Conservation (phyloP, 306 rosid genomes). For the Notholithocarpus densiflorus region DNA sequence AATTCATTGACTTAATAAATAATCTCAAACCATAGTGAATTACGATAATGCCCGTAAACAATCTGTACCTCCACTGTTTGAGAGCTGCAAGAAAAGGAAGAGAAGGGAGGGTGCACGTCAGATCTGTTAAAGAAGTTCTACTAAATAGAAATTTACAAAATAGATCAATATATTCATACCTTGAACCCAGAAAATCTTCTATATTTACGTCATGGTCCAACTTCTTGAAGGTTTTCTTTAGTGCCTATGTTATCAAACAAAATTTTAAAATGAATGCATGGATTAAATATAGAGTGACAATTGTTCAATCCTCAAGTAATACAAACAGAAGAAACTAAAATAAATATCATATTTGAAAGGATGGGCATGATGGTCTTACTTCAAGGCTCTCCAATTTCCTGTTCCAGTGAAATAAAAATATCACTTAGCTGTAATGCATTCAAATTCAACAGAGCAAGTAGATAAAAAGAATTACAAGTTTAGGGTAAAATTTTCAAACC, state of each 20-base stretch:
- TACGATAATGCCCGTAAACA: conserved; percentile 10
- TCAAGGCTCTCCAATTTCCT: conserved; percentile 87
- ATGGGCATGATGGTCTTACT: conserved; percentile 42
- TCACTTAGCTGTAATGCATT: conserved; percentile 19
- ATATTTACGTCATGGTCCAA: conserved; percentile 73
- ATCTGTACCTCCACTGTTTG: conserved; percentile 57
- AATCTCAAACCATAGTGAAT: conserved; percentile 21
- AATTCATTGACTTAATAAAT: conserved; percentile 17
- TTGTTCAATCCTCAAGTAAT: background rate
- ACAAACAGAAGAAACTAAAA: conserved; percentile 7
- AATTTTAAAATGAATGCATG: conserved; percentile 18
- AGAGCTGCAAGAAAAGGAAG: conserved; percentile 48
- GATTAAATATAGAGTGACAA: background rate
- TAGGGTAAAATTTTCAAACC: conserved; percentile 34
- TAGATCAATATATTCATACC: conserved; percentile 31
- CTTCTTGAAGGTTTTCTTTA: conserved; percentile 83
- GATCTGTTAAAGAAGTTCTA: conserved; percentile 17
- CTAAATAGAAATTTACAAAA: conserved; percentile 18
- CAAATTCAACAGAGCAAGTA: conserved; percentile 17
- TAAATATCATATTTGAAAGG: conserved; percentile 14
- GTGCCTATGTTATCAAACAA: conserved; percentile 48
- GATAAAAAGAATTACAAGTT: background rate
- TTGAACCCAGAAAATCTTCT: conserved; percentile 61
- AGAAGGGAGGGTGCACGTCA: conserved; percentile 10
- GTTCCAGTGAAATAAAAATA: conserved; percentile 35